Evolutionary conservation across 441 rosid genomes (phyloP).

Genomic region (Jatropha podagrica): DNA sequence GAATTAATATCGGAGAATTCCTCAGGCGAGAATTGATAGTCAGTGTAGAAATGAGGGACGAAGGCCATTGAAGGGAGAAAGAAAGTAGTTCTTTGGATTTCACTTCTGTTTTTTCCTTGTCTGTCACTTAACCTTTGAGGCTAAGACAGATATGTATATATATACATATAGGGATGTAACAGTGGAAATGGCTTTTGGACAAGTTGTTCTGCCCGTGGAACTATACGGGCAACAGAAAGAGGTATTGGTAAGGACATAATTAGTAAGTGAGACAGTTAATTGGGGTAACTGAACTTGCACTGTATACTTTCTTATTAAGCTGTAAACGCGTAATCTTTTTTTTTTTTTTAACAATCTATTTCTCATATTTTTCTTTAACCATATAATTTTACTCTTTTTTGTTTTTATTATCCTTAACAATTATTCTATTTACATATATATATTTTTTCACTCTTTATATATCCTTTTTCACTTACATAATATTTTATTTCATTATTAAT

Average conservation of each 20-base stretch:
- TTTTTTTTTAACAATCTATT: not conserved
- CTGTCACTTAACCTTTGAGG: constrained; percentile 20
- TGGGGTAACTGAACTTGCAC: constrained; percentile 18
- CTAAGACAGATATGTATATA: not conserved
- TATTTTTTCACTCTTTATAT: too few species aligned
- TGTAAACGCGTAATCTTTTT: constrained; percentile 24
- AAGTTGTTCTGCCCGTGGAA: constrained; percentile 37
- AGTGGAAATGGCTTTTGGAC: constrained; percentile 20
- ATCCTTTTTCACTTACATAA: too few species aligned
- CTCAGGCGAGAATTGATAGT: constrained; percentile 39
- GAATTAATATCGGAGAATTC: constrained; percentile 41
- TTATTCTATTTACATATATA: too few species aligned
- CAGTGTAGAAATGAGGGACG: constrained; percentile 45
- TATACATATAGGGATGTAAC: constrained; percentile 16
- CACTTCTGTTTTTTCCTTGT: not conserved
- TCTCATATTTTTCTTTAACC: not conserved
- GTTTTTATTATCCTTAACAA: too few species aligned
- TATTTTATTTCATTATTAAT: too few species aligned
- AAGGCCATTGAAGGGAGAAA: constrained; percentile 44
- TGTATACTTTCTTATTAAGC: constrained; percentile 21
- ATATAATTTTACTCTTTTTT: not conserved
- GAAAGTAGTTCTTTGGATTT: not conserved
- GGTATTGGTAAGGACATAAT: constrained; percentile 15
- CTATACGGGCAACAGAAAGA: constrained; percentile 19
- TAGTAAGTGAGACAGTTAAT: constrained; percentile 15